Evolutionary conservation across 306 rosid species (phyloP).

Genomic region (Trichosanthes cucumerina): DNA sequence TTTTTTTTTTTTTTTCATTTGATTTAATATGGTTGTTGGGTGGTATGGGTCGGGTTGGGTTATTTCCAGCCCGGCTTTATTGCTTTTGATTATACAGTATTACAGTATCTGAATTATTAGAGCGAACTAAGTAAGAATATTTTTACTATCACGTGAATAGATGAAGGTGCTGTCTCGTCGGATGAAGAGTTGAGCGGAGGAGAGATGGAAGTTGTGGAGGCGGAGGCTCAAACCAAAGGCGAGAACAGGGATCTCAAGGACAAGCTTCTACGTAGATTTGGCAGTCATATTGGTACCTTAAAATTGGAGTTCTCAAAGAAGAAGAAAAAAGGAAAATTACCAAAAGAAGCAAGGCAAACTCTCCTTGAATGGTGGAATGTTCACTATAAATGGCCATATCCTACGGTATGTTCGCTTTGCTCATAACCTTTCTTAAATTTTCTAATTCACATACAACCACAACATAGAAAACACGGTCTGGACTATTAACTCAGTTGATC

Average conservation of each 20-base stretch:
- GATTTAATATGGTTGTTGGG: not conserved
- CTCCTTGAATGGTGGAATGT: slow-evolving; percentile 84
- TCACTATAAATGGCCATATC: slow-evolving; percentile 95
- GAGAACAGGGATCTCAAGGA: slow-evolving; percentile 82
- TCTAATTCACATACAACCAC: not conserved
- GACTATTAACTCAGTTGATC: not conserved
- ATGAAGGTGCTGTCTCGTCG: slow-evolving; percentile 66
- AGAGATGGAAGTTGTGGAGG: slow-evolving; percentile 39
- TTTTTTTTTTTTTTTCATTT: not conserved
- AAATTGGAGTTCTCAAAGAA: slow-evolving; percentile 81
- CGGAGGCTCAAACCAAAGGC: slow-evolving; percentile 32
- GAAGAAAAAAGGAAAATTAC: slow-evolving; percentile 89
- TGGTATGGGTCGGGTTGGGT: not conserved
- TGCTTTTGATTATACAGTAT: not conserved
- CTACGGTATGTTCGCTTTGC: slow-evolving; percentile 51
- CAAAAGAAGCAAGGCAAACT: slow-evolving; percentile 79
- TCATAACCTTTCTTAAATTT: not conserved
- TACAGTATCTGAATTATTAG: not conserved
- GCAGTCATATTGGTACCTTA: slow-evolving; percentile 65
- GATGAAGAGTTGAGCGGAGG: slow-evolving; percentile 67
- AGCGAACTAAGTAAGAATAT: not conserved
- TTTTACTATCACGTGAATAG: slow-evolving; percentile 16
- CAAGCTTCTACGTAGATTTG: slow-evolving; percentile 68
- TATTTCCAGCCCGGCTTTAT: not conserved
- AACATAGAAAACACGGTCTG: not conserved